A percentile compares a stretch with the other conserved stretches of the same genome.
Conservation (phyloP, 352 stramenopile genomes). For the Pythium scleroteichum region DNA sequence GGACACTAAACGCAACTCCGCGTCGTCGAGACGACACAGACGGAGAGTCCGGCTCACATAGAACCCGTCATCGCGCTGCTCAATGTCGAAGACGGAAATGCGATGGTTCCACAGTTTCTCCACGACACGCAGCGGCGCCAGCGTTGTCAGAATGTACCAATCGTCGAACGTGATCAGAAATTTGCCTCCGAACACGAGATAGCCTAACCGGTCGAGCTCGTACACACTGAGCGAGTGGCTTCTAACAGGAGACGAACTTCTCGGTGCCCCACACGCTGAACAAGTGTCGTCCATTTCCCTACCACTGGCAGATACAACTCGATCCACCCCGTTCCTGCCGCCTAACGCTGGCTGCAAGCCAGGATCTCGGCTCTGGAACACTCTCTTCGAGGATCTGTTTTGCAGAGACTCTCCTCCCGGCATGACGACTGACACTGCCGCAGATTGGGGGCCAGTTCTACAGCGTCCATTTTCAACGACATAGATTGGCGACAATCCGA, state of each 20-base stretch:
- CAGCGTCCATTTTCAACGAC: not conserved
- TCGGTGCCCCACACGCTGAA: too few species aligned
- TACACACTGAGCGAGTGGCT: slow-evolving; percentile 13
- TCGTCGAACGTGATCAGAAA: slow-evolving; percentile 29
- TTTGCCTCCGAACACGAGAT: slow-evolving; percentile 23
- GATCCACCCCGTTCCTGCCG: too few species aligned
- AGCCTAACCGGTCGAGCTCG: slow-evolving; percentile 20
- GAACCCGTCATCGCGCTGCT: not conserved
- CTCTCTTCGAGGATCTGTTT: too few species aligned
- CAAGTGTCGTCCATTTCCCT: not conserved
- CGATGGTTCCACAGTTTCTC: slow-evolving; percentile 27
- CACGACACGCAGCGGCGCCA: slow-evolving; percentile 20
- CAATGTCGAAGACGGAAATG: slow-evolving; percentile 25
- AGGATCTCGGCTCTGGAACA: too few species aligned
- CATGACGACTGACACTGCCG: not conserved
- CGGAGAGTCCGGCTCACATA: not conserved
- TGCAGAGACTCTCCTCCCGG: not conserved
- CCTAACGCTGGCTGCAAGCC: too few species aligned
- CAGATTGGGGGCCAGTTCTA: not conserved
- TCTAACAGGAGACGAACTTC: not conserved
- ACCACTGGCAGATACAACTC: too few species aligned
- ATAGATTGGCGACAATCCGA: not conserved
- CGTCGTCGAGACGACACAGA: slow-evolving; percentile 16
- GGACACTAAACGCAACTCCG: not conserved
- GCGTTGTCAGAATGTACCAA: slow-evolving; percentile 25